Conservation (phyloP, 139 green algal genomes). For the Ettlia oleoabundans region DNA sequence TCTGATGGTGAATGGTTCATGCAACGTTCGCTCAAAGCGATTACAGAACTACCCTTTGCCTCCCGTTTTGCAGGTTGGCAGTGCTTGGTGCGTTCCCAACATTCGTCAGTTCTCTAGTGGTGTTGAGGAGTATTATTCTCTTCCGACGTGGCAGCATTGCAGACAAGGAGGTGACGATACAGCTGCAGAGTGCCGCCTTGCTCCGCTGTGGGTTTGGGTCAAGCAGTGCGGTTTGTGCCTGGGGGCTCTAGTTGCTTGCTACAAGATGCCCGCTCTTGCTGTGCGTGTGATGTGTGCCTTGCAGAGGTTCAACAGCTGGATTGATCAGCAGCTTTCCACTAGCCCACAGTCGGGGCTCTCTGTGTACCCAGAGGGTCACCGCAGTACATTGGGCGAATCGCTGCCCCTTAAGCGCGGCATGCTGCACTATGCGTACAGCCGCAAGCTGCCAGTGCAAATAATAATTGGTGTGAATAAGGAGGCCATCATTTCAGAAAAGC, state of each 20-base stretch:
- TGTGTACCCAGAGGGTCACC: slow-evolving; percentile 49
- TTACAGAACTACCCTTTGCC: no score
- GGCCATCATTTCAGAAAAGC: slow-evolving; percentile 52
- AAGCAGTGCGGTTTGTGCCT: no score
- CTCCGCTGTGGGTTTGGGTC: background rate
- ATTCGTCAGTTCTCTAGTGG: slow-evolving; percentile 76
- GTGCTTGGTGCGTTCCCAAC: slow-evolving; percentile 86
- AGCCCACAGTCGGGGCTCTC: slow-evolving; percentile 41
- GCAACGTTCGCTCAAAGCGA: no score
- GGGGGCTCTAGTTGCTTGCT: no score
- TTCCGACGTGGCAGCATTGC: slow-evolving; percentile 81
- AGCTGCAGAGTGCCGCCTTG: no score
- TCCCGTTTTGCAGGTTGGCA: slow-evolving; percentile 79
- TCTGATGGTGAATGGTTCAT: no score
- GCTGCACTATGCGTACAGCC: slow-evolving; percentile 83
- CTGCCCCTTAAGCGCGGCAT: slow-evolving; percentile 92
- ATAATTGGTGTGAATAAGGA: slow-evolving; percentile 72
- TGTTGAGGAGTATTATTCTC: slow-evolving; percentile 71
- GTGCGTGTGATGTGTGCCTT: no score
- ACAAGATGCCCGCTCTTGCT: no score
- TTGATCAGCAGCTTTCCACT: slow-evolving; percentile 32
- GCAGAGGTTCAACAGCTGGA: slow-evolving; percentile 54
- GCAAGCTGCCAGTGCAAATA: slow-evolving; percentile 82
- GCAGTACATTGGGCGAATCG: slow-evolving; percentile 43
- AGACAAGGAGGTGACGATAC: slow-evolving; percentile 71